These are phyloP conservation scores for Daldinia bambusicola DNA, from an alignment of 495 filamentous ascomycete species.

Conservation along the genomic window DNA sequence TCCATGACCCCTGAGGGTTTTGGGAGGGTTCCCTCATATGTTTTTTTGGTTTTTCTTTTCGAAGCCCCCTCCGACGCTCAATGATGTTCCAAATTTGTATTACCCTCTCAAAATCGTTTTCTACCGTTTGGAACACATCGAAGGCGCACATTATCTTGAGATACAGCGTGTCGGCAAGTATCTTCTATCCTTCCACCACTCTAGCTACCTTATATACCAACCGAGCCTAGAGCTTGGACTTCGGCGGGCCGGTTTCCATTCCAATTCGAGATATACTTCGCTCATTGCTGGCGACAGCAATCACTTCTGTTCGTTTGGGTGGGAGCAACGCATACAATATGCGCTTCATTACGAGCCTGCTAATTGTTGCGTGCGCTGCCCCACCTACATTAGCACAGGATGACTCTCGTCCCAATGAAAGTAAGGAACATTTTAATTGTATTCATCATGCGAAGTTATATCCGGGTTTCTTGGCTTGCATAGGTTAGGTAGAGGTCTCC, in stretches of 20 bases:
- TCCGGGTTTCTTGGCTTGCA: not conserved
- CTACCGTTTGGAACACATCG: conserved; percentile 6
- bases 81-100: conserved; percentile 9
- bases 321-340: conserved; percentile 4
- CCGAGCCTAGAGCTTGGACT: conserved; percentile 4
- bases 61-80: conserved; percentile 4
- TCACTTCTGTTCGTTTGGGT: not conserved
- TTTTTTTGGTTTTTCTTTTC: conserved; percentile 6
- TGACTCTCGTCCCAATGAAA: conserved; percentile 3
- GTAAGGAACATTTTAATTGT: not conserved
- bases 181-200: not conserved
- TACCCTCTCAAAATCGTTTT: not conserved
- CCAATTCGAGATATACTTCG: not conserved
- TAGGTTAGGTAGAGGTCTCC: not conserved
- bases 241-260: conserved; percentile 8
- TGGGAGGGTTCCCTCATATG: conserved; percentile 6
- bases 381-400: not conserved
- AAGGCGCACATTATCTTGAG: not conserved
- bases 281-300: conserved; percentile 1
- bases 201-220: not conserved
- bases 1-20: conserved; percentile 20
- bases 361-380: conserved; percentile 1
- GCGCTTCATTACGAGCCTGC: conserved; percentile 3
- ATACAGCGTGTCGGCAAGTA: conserved; percentile 10
- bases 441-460: not conserved